Base-by-base conservation (phyloP, 2,329 filamentous ascomycete species). In the Neofusicoccum kwambonambiense region DNA sequence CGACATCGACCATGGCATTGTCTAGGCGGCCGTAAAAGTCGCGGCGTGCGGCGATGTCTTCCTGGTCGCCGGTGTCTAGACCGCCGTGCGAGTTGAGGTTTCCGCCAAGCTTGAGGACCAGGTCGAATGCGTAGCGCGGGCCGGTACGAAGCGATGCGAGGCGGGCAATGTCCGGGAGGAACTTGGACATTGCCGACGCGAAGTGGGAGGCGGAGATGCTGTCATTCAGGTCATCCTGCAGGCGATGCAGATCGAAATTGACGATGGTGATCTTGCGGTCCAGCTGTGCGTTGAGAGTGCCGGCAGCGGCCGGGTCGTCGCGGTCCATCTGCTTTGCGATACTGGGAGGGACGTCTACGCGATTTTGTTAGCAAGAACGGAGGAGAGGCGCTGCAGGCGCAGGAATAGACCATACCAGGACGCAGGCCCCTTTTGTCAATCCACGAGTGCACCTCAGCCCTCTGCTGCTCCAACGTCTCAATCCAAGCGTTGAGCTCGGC, bases 241-340 rank as follows among this genome's bases (percentile, higher is more conserved):
- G 77, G 60, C 82, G 81, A 76, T 85, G 82, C 3, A 85, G 81
- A 71, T 84, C 82, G 71, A 84, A 84, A 76, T 85, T 84, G 64
- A 85, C 82, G 64, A 85, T 84, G 42, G 82, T 84, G 75, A 85
- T 85, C 70, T 84, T 84, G 78, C 82, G 82, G 73, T 85, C 82
- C 67, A 85, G 81, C 71, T 85, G 82, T n/a, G 81, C 82, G 71
- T 84, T 84, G 67, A 85, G 79, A 1, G 82, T 83, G 39, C 78
- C 74, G 39, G 82, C 82, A 22, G 81, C 80, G 67, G 82, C 79
- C 19, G 81, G 78, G 5, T 78, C 79, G 51, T 80, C 77, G 31
- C 75, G 76, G 72, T 84, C 82, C 82, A 85, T 84, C 66, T 81
- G 80, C 68, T 81, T 79, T 49, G 82, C 82, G 67, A 85, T 84